Percentiles rank a stretch among this genome's conserved stretches.
These are phyloP conservation scores for Russula vinacea DNA, from an alignment of 768 basidiomycete species.

Conservation along the genomic window DNA sequence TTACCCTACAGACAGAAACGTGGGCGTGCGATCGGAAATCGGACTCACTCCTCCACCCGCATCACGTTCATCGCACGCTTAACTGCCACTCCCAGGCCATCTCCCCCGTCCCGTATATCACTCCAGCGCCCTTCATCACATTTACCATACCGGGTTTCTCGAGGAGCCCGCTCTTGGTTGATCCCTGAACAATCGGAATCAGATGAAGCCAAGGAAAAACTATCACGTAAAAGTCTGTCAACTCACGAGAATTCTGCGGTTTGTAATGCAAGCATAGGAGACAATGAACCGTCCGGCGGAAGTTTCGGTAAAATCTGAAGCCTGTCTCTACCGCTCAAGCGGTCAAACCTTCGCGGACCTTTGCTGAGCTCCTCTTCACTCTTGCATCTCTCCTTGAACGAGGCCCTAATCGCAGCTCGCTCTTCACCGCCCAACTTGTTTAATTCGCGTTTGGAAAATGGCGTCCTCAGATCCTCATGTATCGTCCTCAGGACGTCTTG, in stretches of 20 bases:
- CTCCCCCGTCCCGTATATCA: neutral
- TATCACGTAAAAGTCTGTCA: neutral
- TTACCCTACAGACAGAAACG: too few species aligned
- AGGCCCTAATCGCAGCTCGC: neutral
- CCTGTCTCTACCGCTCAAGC: slow-evolving; percentile 8
- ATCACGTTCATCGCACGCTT: too few species aligned
- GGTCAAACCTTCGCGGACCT: slow-evolving; percentile 9
- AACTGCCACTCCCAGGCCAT: neutral
- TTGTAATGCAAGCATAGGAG: neutral
- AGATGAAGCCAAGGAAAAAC: neutral
- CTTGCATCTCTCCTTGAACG: slow-evolving; percentile 11
- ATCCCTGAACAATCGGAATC: neutral
- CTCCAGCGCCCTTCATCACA: neutral
- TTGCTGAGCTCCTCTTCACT: slow-evolving; percentile 1
- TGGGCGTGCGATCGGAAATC: too few species aligned
- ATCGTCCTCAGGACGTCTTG: slow-evolving; percentile 12
- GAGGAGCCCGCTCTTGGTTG: slow-evolving; percentile 1
- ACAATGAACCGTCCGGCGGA: neutral
- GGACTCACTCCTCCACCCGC: too few species aligned
- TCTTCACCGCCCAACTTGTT: neutral
- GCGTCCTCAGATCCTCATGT: slow-evolving; percentile 4
- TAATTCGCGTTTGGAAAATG: neutral
- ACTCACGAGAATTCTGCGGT: neutral
- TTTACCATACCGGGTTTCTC: neutral
- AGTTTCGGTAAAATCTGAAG: slow-evolving; percentile 13